These are phyloP conservation scores for Rubroshorea leprosula DNA, from an alignment of 345 rosid species.

Conservation along the genomic window DNA sequence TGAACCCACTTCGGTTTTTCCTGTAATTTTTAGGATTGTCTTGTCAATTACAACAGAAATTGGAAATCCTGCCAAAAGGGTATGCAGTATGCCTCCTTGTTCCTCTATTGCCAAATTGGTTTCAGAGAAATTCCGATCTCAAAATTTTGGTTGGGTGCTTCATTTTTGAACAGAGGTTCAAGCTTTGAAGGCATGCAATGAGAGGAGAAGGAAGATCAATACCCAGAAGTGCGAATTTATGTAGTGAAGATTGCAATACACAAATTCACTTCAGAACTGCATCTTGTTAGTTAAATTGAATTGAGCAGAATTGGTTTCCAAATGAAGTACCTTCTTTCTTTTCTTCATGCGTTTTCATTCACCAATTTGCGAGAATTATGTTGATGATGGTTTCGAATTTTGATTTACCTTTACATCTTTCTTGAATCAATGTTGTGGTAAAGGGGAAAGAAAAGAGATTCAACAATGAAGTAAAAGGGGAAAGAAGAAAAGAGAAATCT, in stretches of 20 bases:
- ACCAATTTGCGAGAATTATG: no score
- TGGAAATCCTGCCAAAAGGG: slow-evolving; percentile 91
- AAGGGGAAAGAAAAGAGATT: no score
- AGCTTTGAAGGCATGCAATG: slow-evolving; percentile 58
- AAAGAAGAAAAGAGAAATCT: no score
- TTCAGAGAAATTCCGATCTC: background rate
- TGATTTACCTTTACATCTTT: no score
- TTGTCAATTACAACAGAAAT: slow-evolving; percentile 55
- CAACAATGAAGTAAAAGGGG: no score
- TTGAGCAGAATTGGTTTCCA: no score
- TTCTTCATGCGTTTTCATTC: no score
- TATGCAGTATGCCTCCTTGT: slow-evolving; percentile 21
- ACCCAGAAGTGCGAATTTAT: slow-evolving; percentile 20
- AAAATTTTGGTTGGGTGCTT: background rate
- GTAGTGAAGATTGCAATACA: background rate
- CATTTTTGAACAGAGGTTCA: slow-evolving; percentile 42
- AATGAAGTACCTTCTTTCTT: no score
- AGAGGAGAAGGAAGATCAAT: slow-evolving; percentile 31
- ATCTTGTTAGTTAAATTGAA: no score
- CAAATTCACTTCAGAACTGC: no score
- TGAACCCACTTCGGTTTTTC: slow-evolving; percentile 6
- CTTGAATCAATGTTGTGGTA: no score
- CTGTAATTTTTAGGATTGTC: slow-evolving; percentile 56
- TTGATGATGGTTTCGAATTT: no score
- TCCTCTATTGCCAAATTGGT: background rate